Base-by-base conservation (phyloP, 1,284 basidiomycete genomes). In the Moniliophthora roreri region DNA sequence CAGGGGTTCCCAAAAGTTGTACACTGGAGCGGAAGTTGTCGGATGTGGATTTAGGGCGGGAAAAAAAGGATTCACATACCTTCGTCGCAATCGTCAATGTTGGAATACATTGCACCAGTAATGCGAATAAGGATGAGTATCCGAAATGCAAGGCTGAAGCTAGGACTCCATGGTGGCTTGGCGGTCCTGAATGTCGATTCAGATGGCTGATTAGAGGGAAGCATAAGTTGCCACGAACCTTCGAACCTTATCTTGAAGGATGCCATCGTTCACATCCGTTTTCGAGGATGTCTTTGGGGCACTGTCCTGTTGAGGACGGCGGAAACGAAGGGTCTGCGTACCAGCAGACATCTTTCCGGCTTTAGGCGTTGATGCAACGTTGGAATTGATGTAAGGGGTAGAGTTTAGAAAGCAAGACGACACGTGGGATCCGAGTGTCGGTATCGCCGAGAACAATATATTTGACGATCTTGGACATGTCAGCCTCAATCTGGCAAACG, bases 1-100 rank as follows among this genome's bases (percentile, higher is more conserved):
- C 32, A 99, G 74, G 20, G 97, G 96, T 66, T 99, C 97, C 93
- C 93, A 99, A 71, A 98, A 99, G 71, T 99, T 99, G 80, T 89
- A 99, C 10, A 96, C 95, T 97, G 46, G 35, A 21, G 37, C 40
- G 42, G 26, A 24, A 42, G 49, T 23, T 3, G 16, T 63, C 34
- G 58, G 56, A 46, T 16, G 35, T 35, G 39, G 18, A 46, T 52
- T 20, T 49, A 18, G 7, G 34, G 35, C 32, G 44, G 38, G 16
- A 38, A 48, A 11, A 18, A 18, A 20, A 38, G 58, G 21, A 51
- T 23, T 40, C n/a, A 24, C 76, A 56, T 55, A 94, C 95, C 93
- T 82, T 99, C 97, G 65, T 99, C 97, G 62, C 97, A 99, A 68
- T 99, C 97, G 59, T 89, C 82, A 56, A 98, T 92, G 61, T 94